These are phyloP conservation scores for Pelargonium cotyledonis DNA, from an alignment of 441 rosid species.

Conservation along the genomic window DNA sequence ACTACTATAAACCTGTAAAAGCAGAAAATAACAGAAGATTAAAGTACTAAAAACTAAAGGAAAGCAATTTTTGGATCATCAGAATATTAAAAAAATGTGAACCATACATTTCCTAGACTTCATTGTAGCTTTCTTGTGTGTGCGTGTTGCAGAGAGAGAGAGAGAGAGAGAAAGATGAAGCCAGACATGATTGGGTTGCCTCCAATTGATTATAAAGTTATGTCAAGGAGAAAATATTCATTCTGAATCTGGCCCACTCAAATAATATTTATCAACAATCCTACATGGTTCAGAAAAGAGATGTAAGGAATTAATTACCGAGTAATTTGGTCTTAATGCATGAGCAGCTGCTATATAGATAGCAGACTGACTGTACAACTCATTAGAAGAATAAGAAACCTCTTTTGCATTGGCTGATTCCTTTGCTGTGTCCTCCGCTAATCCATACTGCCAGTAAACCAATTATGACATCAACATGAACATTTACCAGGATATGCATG, in stretches of 20 bases:
- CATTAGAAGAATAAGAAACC: constrained; percentile 51
- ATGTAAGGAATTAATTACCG: constrained; percentile 33
- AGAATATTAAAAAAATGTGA: background rate
- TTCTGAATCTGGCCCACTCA: background rate
- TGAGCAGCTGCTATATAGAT: constrained; percentile 96
- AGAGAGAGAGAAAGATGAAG: too few relatives aligned
- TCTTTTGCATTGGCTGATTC: constrained; percentile 59
- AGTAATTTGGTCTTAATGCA: constrained; percentile 91
- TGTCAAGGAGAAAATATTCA: background rate
- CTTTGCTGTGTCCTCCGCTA: constrained; percentile 93
- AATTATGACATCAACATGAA: constrained; percentile 10
- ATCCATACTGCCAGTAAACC: constrained; percentile 64
- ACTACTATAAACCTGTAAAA: constrained; percentile 81
- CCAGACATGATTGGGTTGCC: background rate
- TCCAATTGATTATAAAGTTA: background rate
- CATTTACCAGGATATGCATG: background rate
- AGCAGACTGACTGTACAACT: constrained; percentile 93
- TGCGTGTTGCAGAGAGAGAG: too few relatives aligned
- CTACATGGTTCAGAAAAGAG: background rate
- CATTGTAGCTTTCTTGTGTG: too few relatives aligned
- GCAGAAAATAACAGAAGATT: constrained; percentile 15
- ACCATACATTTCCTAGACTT: too few relatives aligned
- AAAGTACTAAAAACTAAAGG: constrained; percentile 2
- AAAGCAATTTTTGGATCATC: background rate
- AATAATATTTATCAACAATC: constrained; percentile 5